phyloP scores from a whole-genome alignment of 2,329 filamentous ascomycete genomes.

The Truncatella angustata region DNA sequence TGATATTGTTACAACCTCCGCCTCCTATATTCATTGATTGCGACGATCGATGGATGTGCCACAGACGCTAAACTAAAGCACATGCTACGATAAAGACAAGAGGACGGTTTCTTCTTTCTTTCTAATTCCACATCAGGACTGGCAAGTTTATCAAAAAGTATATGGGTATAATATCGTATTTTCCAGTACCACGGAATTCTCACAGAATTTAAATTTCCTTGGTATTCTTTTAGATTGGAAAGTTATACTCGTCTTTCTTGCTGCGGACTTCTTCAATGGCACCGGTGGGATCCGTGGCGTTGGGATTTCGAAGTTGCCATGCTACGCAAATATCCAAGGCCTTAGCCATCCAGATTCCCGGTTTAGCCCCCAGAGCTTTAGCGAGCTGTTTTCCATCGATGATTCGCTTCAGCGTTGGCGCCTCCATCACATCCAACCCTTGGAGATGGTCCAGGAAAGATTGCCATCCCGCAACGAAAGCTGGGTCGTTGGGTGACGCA shows the following conservation, averaged over 20 bases:
- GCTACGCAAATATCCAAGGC: constrained; percentile 78
- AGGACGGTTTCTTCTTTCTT: neutral
- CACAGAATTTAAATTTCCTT: too few relatives aligned
- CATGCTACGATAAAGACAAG: too few relatives aligned
- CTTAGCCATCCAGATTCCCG: constrained; percentile 80
- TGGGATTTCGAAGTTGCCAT: constrained; percentile 85
- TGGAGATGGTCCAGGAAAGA: constrained; percentile 54
- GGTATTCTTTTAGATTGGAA: constrained; percentile 26
- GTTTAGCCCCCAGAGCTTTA: constrained; percentile 64
- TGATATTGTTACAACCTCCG: too few relatives aligned
- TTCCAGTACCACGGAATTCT: too few relatives aligned
- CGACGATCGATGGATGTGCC: too few relatives aligned
- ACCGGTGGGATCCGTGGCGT: constrained; percentile 53
- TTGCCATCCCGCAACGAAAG: constrained; percentile 51
- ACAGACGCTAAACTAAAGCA: too few relatives aligned
- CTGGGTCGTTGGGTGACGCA: constrained; percentile 43
- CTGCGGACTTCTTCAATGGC: constrained; percentile 59
- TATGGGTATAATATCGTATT: too few relatives aligned
- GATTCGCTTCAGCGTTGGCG: constrained; percentile 57
- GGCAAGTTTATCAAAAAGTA: constrained; percentile 1
- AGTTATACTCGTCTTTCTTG: constrained; percentile 51
- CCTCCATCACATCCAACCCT: constrained; percentile 55
- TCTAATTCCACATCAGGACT: neutral
- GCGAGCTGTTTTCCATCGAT: constrained; percentile 76
- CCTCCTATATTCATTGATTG: too few relatives aligned